Percentiles rank a stretch among this genome's conserved stretches.
Conservation (phyloP, 441 rosid genomes). For the Adansonia rubrostipa region DNA sequence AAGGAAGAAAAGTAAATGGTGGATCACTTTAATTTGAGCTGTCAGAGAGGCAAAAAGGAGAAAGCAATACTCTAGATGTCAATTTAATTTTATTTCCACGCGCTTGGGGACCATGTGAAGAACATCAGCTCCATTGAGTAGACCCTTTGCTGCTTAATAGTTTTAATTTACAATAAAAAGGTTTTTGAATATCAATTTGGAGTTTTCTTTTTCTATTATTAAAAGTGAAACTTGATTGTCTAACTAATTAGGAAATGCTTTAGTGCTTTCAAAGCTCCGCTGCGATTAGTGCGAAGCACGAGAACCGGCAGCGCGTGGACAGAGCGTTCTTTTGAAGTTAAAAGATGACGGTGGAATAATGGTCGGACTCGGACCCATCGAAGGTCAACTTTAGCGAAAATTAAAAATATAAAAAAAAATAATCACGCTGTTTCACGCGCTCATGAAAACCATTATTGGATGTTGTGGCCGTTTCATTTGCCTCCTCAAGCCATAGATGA, state of each 20-base stretch:
- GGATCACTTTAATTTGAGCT: slow-evolving; percentile 76
- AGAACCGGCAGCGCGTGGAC: slow-evolving; percentile 14
- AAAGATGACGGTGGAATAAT: slow-evolving; percentile 28
- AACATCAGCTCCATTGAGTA: slow-evolving; percentile 7
- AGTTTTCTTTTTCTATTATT: not conserved
- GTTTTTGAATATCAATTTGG: not conserved
- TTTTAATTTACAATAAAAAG: not conserved
- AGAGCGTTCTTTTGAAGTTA: not conserved
- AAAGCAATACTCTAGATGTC: not conserved
- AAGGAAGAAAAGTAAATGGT: slow-evolving; percentile 31
- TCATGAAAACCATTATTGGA: not conserved
- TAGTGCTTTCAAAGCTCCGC: not conserved
- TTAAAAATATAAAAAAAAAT: not conserved
- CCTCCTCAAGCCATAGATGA: too few relatives aligned
- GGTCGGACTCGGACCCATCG: slow-evolving; percentile 16
- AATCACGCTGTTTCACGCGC: slow-evolving; percentile 24
- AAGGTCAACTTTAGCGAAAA: slow-evolving; percentile 10
- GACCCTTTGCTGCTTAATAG: not conserved
- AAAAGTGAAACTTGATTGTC: not conserved
- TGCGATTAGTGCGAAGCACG: not conserved
- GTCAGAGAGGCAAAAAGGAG: slow-evolving; percentile 56
- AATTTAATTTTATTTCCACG: not conserved
- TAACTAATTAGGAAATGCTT: not conserved
- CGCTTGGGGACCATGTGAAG: slow-evolving; percentile 7
- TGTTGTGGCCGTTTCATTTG: too few relatives aligned